phyloP scores from a whole-genome alignment of 768 basidiomycete species.

The Xerocomellus intermedius region DNA sequence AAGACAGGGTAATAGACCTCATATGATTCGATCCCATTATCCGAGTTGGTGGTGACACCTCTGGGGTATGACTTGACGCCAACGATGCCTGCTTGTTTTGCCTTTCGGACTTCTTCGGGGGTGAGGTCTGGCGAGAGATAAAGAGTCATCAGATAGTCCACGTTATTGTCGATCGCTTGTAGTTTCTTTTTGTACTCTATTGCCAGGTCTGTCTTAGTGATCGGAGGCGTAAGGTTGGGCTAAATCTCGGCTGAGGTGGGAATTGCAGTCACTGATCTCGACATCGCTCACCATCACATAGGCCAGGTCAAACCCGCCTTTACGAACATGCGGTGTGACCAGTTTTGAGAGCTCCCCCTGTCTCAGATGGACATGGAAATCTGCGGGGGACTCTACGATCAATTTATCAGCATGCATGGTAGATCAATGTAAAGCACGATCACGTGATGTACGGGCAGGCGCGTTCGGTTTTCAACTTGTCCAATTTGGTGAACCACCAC shows the following conservation, averaged over 20 bases:
- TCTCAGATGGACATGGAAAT: slow-evolving; percentile 96
- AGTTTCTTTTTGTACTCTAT: slow-evolving; percentile 77
- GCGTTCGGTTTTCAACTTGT: slow-evolving; percentile 34
- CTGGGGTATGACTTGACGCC: slow-evolving; percentile 96
- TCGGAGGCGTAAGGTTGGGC: slow-evolving; percentile 93
- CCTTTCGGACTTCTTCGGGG: slow-evolving; percentile 87
- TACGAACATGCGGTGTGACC: slow-evolving; percentile 84
- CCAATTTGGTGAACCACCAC: neutral
- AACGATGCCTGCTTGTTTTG: slow-evolving; percentile 77
- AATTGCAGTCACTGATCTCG: slow-evolving; percentile 1
- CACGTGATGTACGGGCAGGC: slow-evolving; percentile 28
- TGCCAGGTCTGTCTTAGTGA: slow-evolving; percentile 79
- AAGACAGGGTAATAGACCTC: slow-evolving; percentile 92
- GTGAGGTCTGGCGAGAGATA: slow-evolving; percentile 93
- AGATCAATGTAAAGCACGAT: slow-evolving; percentile 18
- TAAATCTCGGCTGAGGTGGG: slow-evolving; percentile 32
- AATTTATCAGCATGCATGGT: slow-evolving; percentile 26
- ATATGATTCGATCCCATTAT: slow-evolving; percentile 95
- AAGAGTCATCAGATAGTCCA: slow-evolving; percentile 93
- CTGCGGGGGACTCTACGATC: slow-evolving; percentile 59
- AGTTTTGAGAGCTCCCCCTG: slow-evolving; percentile 80
- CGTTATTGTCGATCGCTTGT: slow-evolving; percentile 67
- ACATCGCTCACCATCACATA: slow-evolving; percentile 85
- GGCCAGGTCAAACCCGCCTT: slow-evolving; percentile 87
- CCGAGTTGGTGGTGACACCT: slow-evolving; percentile 97